These are phyloP conservation scores for Boletus rubroflammeus DNA, from an alignment of 768 basidiomycete species.

Conservation along the genomic window DNA sequence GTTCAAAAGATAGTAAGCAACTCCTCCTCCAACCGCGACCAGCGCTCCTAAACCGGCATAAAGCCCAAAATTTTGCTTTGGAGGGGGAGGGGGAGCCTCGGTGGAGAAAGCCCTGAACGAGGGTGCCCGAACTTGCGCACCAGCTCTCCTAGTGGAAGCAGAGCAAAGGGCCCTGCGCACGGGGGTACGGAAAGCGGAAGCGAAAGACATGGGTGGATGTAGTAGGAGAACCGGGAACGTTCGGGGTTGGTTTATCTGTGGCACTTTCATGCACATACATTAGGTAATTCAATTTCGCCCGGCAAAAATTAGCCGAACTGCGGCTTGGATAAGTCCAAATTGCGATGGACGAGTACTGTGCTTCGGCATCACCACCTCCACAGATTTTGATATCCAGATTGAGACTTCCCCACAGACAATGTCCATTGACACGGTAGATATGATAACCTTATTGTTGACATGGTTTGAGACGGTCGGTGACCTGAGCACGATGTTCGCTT, in stretches of 20 bases:
- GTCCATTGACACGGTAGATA: neutral
- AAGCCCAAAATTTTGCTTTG: constrained; percentile 56
- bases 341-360: constrained; percentile 14
- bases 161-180: constrained; percentile 43
- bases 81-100: constrained; percentile 37
- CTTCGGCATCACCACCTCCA: neutral
- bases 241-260: constrained; percentile 14
- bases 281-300: constrained; percentile 16
- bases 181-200: constrained; percentile 46
- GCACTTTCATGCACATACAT: neutral
- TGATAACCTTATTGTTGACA: neutral
- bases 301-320: neutral
- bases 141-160: constrained; percentile 22
- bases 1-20: constrained; percentile 60
- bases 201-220: constrained; percentile 48
- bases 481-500: neutral
- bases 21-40: constrained; percentile 57
- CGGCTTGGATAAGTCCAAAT: neutral
- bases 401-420: neutral
- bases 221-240: neutral
- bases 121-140: constrained; percentile 34
- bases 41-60: constrained; percentile 62
- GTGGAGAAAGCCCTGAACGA: constrained; percentile 62
- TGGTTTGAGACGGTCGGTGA: neutral
- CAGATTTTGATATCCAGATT: neutral